Evolutionary conservation across 2,329 filamentous ascomycete species (phyloP), one percentile per base, ranked within the genome.

Genomic region (Cladosporium sp.): DNA sequence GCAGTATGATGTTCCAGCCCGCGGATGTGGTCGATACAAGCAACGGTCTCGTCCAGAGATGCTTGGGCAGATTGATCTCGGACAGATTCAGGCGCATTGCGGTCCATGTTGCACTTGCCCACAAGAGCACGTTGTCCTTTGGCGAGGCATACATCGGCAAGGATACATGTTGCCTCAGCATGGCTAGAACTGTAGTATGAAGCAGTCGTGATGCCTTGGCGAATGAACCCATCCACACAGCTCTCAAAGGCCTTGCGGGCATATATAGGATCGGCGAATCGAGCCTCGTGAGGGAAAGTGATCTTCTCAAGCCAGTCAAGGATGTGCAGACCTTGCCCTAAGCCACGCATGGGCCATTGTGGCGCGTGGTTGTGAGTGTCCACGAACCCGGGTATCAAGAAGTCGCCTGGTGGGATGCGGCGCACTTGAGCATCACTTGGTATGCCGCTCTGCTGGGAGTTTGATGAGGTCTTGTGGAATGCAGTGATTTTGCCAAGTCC

Each of bases 341-440:
- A 73, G 6, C 81, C 81, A 21, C 81, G 78, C 68, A 82, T 81
- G 26, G 80, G 76, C 79, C 80, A 84, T 75, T 85, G 83, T 2
- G 88, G 88, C 0, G 88, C 88, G 71, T 91, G 88, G 67, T 88
- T 89, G 75, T 90, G 88, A 1, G 87, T 90, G 77, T 90, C 88
- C 63, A 90, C 79, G 71, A 88, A 85, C 52, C 86, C 86, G 0
- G 87, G 86, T 65, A 87, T 82, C 58, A 88, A 75, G 70, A 88
- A 87, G 55, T 85, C 76, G 47, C 80, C 80, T 8, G 73, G 77
- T 1, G 70, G 58, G 2, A 86, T 77, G 30, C 69, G 71, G 38
- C 72, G 73, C 32, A 78, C 51, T 26, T 66, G 55, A 28, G 69
- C 72, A 15, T 63, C 18, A 5, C 12, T 28, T 5, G 60, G 60